Evolutionary conservation across 2,329 filamentous ascomycete genomes (phyloP).

Genomic region (Apiospora hydei): DNA sequence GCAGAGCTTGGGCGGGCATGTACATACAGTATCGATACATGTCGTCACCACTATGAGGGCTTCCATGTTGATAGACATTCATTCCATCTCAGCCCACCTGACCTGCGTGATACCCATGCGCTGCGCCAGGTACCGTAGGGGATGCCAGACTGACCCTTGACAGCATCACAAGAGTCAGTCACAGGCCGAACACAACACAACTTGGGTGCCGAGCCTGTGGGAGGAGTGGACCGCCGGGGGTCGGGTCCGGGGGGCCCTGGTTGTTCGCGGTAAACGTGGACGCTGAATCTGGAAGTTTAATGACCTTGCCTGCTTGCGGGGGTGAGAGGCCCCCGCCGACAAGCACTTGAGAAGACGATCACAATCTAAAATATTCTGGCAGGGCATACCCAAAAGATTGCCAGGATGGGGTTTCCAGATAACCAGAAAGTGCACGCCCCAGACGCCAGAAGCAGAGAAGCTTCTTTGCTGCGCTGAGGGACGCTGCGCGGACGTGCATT

Average conservation of each 20-base stretch:
- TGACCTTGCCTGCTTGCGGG: slow-evolving; percentile 15
- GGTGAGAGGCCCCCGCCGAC: neutral
- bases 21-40: slow-evolving; percentile 21
- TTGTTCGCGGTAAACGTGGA: slow-evolving; percentile 21
- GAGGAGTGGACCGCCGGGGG: slow-evolving; percentile 16
- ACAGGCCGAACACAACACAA: slow-evolving; percentile 13
- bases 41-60: slow-evolving; percentile 24
- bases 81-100: slow-evolving; percentile 6
- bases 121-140: neutral
- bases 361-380: neutral
- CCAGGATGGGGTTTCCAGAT: neutral
- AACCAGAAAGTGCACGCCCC: neutral
- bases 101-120: neutral
- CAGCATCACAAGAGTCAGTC: slow-evolving; percentile 8
- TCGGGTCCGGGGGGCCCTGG: slow-evolving; percentile 8
- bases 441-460: slow-evolving; percentile 1
- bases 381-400: neutral
- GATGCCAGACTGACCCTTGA: neutral
- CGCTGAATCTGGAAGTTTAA: slow-evolving; percentile 22
- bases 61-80: slow-evolving; percentile 26
- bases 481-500: neutral
- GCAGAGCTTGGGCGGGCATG: neutral
- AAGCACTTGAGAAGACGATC: slow-evolving; percentile 6
- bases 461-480: neutral
- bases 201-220: slow-evolving; percentile 22